Conservation (phyloP, 140 eudicot genomes). For the Anethum foeniculum region DNA sequence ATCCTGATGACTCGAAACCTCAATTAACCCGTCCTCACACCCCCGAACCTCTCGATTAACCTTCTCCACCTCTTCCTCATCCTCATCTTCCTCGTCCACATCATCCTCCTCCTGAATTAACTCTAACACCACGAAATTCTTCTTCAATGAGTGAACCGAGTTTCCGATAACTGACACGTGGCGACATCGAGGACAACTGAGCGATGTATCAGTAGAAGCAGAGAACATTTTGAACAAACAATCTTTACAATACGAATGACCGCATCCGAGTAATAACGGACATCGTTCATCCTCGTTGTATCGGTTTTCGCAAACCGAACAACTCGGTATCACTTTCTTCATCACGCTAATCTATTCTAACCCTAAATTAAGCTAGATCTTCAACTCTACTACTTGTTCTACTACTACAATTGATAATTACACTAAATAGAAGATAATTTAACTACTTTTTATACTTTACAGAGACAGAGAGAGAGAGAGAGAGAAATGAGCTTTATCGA, state of each 20-base stretch:
- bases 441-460: too few relatives aligned
- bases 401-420: too few relatives aligned
- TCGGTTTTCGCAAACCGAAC: slow-evolving; percentile 74
- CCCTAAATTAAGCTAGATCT: not conserved
- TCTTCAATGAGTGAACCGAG: slow-evolving; percentile 70
- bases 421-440: too few relatives aligned
- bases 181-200: slow-evolving; percentile 90
- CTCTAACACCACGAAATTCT: slow-evolving; percentile 71
- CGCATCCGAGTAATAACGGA: slow-evolving; percentile 81
- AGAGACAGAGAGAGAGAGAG: too few relatives aligned
- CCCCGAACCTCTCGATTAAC: slow-evolving; percentile 6
- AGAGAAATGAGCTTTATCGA: too few relatives aligned
- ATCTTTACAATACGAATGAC: slow-evolving; percentile 89
- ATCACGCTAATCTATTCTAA: slow-evolving; percentile 15
- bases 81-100: slow-evolving; percentile 33
- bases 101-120: slow-evolving; percentile 42
- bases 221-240: slow-evolving; percentile 69
- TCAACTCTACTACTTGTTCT: not conserved
- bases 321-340: slow-evolving; percentile 60
- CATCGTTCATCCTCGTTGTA: slow-evolving; percentile 81
- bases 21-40: slow-evolving; percentile 30
- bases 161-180: slow-evolving; percentile 79
- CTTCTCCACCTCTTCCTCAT: slow-evolving; percentile 11
- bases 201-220: slow-evolving; percentile 48
- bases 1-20: slow-evolving; percentile 53